These are phyloP conservation scores for Scheffersomyces stipitis DNA, from an alignment of 805 yeast genomes.

Conservation along the genomic window DNA sequence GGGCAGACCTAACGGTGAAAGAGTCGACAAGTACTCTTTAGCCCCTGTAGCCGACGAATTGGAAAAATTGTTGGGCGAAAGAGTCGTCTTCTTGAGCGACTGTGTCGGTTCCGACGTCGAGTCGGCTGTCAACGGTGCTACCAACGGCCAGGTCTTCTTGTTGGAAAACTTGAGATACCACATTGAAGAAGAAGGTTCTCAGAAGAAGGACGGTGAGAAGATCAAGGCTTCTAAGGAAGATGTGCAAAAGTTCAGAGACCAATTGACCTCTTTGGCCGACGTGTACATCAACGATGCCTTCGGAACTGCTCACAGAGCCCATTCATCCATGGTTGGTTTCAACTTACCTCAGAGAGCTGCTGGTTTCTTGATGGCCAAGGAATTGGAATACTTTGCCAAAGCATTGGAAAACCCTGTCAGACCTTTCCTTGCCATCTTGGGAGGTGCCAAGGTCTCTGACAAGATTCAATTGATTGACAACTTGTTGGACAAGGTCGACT, in stretches of 20 bases:
- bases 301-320: slow-evolving; percentile 99
- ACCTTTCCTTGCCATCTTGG: slow-evolving; percentile 97
- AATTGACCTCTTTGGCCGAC: slow-evolving; percentile 90
- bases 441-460: slow-evolving; percentile 99
- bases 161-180: slow-evolving; percentile 98
- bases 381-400: slow-evolving; percentile 94
- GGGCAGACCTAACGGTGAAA: slow-evolving; percentile 99
- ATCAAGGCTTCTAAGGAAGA: slow-evolving; percentile 85
- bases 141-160: slow-evolving; percentile 79
- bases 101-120: slow-evolving; percentile 93
- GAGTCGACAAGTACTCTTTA: slow-evolving; percentile 79
- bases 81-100: slow-evolving; percentile 83
- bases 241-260: slow-evolving; percentile 84
- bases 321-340: slow-evolving; percentile 98
- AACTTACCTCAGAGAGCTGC: slow-evolving; percentile 95
- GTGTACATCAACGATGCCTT: slow-evolving; percentile 98
- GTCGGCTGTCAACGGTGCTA: slow-evolving; percentile 68
- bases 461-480: slow-evolving; percentile 98
- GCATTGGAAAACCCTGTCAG: slow-evolving; percentile 97
- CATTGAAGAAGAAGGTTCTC: slow-evolving; percentile 95
- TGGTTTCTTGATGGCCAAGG: slow-evolving; percentile 98
- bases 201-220: slow-evolving; percentile 89
- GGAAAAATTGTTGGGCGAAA: slow-evolving; percentile 63
- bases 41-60: slow-evolving; percentile 93
- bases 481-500: slow-evolving; percentile 92